A percentile compares a stretch with the other conserved stretches of the same genome.
phyloP scores from a whole-genome alignment of 441 rosid species.

The Gossypium lobatum region DNA sequence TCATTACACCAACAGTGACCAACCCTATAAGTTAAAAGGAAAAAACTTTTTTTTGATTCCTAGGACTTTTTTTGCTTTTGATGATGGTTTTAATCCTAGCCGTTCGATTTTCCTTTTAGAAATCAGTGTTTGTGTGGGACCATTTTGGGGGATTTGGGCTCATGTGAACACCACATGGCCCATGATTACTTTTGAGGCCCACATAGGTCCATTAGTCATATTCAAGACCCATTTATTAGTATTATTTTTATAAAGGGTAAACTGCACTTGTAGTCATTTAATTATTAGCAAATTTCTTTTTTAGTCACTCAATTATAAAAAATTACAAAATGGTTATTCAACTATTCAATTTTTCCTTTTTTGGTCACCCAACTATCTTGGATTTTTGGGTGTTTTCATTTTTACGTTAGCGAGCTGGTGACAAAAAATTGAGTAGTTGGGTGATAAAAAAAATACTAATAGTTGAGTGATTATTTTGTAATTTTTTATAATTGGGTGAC shows the following conservation, averaged over 20 bases:
- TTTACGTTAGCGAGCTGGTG: too few relatives aligned
- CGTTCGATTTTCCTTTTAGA: slow-evolving; percentile 10
- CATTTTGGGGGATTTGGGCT: not conserved
- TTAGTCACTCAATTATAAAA: too few relatives aligned
- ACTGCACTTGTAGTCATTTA: too few relatives aligned
- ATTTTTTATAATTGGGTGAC: too few relatives aligned
- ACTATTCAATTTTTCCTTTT: too few relatives aligned
- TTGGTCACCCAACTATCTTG: too few relatives aligned
- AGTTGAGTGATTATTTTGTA: too few relatives aligned
- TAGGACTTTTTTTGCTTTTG: not conserved
- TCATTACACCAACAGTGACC: not conserved
- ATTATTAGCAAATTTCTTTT: too few relatives aligned
- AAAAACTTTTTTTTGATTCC: slow-evolving; percentile 2
- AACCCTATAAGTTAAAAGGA: not conserved
- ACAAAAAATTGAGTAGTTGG: too few relatives aligned
- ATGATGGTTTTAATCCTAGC: slow-evolving; percentile 15
- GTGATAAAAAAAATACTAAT: too few relatives aligned
- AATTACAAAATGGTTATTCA: too few relatives aligned
- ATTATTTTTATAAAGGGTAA: not conserved
- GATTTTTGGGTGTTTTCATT: too few relatives aligned
- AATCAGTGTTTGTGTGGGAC: slow-evolving; percentile 6
- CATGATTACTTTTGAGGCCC: not conserved
- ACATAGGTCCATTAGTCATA: not conserved
- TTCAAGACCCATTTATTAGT: not conserved
- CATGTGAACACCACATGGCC: not conserved